Conservation (phyloP, 2,329 filamentous ascomycete species). For the Pezicula carpinea region DNA sequence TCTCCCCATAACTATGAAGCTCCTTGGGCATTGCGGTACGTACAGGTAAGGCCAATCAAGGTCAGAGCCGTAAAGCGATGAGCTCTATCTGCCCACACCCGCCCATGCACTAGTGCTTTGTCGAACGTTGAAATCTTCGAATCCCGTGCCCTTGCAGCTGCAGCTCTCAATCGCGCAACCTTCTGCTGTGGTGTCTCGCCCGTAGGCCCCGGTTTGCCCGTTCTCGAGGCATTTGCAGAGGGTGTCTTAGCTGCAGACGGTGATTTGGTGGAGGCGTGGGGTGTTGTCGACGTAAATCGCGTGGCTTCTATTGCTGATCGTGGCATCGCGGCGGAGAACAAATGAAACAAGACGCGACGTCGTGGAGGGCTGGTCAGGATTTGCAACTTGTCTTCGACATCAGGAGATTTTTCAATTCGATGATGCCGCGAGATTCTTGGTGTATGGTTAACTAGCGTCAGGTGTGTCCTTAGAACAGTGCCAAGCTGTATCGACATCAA, state of each 20-base stretch:
- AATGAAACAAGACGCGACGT: neutral
- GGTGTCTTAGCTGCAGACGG: slow-evolving; percentile 28
- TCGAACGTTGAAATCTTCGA: slow-evolving; percentile 28
- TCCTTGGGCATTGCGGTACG: slow-evolving; percentile 1
- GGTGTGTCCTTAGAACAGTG: neutral
- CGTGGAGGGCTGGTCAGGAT: slow-evolving; percentile 2
- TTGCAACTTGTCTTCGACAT: slow-evolving; percentile 15
- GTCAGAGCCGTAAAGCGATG: slow-evolving; percentile 29
- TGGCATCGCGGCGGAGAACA: slow-evolving; percentile 35
- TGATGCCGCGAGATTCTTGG: slow-evolving; percentile 7
- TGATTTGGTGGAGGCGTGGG: slow-evolving; percentile 64
- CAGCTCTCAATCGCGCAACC: slow-evolving; percentile 29
- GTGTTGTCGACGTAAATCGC: slow-evolving; percentile 67
- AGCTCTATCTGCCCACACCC: slow-evolving; percentile 31
- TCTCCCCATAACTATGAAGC: neutral
- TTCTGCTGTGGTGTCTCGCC: slow-evolving; percentile 33
- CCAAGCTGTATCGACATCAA: neutral
- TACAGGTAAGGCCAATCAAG: slow-evolving; percentile 31
- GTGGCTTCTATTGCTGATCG: slow-evolving; percentile 76
- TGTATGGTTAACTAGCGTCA: neutral
- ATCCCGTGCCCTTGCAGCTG: slow-evolving; percentile 28
- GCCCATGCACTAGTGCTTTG: slow-evolving; percentile 24
- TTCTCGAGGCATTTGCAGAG: slow-evolving; percentile 9
- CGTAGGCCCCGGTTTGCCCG: slow-evolving; percentile 14
- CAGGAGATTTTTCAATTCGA: slow-evolving; percentile 20